phyloP scores from a whole-genome alignment of 2,329 filamentous ascomycete species.

The Aureobasidium sp. region DNA sequence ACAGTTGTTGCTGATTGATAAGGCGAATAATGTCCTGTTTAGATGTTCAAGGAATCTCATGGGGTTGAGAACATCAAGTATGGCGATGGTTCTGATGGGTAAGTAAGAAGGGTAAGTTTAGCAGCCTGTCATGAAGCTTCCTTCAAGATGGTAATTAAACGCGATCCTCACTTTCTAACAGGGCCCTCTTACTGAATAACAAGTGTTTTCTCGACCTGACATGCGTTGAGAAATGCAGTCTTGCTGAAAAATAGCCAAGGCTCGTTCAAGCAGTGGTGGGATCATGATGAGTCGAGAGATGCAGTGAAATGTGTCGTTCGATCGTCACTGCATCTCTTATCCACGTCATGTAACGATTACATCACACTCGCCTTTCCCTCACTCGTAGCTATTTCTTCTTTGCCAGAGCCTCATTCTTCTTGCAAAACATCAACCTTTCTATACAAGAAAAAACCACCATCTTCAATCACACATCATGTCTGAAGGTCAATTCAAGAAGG shows the following conservation, averaged over 20 bases:
- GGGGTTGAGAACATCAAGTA: too few species aligned
- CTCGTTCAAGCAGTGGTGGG: background rate
- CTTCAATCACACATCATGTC: constrained; percentile 8
- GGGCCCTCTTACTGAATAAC: background rate
- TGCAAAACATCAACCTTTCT: background rate
- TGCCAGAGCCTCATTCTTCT: background rate
- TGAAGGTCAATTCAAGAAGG: constrained; percentile 15
- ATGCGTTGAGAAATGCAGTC: background rate
- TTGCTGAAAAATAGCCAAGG: background rate
- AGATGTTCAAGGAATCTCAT: too few species aligned
- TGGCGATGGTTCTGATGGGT: too few species aligned
- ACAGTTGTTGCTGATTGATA: background rate
- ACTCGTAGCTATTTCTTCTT: constrained; percentile 1
- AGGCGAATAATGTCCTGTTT: too few species aligned
- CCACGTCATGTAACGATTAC: background rate
- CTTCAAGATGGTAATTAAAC: too few species aligned
- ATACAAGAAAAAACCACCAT: background rate
- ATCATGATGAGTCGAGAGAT: background rate
- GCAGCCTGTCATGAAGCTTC: too few species aligned
- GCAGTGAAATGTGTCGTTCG: background rate
- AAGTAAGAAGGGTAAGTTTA: too few species aligned
- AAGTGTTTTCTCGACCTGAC: background rate
- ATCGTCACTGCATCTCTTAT: background rate
- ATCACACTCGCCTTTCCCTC: background rate
- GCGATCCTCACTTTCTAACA: background rate